Conservation (phyloP, 1,284 basidiomycete genomes). For the Puccinia triticina region DNA sequence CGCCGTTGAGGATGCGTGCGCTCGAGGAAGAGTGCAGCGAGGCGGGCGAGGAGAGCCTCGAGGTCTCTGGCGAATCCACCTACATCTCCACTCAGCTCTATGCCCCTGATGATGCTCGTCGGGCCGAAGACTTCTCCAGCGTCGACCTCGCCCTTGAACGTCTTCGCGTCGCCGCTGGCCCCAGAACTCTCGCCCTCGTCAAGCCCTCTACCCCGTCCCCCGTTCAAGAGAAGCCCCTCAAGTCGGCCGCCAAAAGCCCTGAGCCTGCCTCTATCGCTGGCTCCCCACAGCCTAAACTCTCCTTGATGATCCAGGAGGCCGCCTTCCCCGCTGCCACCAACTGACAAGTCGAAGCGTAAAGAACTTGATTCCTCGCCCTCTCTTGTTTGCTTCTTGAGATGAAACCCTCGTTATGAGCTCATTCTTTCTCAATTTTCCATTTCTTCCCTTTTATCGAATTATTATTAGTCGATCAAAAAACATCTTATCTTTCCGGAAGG, state of each 20-base stretch:
- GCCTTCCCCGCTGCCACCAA: neutral
- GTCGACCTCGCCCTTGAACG: constrained; percentile 48
- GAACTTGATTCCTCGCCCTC: neutral
- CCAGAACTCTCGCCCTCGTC: constrained; percentile 19
- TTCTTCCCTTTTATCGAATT: neutral
- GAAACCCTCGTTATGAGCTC: neutral
- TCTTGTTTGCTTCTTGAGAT: constrained; percentile 7
- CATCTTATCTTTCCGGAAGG: neutral
- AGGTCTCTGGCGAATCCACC: neutral
- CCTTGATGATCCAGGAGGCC: constrained; percentile 15
- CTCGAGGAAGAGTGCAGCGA: neutral
- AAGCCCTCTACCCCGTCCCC: neutral
- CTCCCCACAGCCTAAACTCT: neutral
- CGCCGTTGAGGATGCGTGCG: neutral
- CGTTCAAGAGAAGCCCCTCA: neutral
- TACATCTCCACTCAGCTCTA: constrained; percentile 11
- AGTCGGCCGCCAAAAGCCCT: neutral
- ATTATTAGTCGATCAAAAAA: neutral
- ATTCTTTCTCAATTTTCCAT: neutral
- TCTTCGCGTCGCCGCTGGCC: constrained; percentile 37
- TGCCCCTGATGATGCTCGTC: constrained; percentile 5
- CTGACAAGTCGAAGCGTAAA: neutral
- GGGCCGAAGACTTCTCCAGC: constrained; percentile 14
- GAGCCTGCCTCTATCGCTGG: too few relatives aligned
- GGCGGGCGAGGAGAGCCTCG: constrained; percentile 14